phyloP scores from a whole-genome alignment of 306 rosid species.

The Prunus salicina region DNA sequence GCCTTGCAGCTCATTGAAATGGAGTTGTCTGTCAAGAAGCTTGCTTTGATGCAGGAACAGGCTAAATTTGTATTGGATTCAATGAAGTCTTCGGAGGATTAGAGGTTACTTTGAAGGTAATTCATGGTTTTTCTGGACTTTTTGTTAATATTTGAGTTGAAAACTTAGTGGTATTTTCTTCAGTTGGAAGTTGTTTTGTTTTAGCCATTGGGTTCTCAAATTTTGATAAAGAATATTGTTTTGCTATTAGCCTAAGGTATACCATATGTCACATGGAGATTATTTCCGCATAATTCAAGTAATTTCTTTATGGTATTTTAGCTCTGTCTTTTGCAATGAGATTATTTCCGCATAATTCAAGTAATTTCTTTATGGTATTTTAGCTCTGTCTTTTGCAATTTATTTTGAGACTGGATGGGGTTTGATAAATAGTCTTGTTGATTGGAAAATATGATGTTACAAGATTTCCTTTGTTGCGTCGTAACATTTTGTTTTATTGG shows the following conservation, averaged over 20 bases:
- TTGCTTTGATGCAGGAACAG: constrained; percentile 32
- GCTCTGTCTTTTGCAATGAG: background rate
- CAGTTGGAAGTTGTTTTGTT: background rate
- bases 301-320: background rate
- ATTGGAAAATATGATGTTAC: background rate
- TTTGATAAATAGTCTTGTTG: background rate
- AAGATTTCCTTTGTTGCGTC: background rate
- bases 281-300: background rate
- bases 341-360: background rate
- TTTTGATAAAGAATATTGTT: background rate
- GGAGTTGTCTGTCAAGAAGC: constrained; percentile 31
- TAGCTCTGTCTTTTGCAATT: background rate
- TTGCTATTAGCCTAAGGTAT: background rate
- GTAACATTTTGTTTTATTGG: background rate
- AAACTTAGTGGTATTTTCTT: background rate
- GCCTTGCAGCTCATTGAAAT: constrained; percentile 23
- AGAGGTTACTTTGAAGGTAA: constrained; percentile 12
- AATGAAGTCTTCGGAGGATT: constrained; percentile 14
- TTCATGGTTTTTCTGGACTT: background rate
- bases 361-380: background rate
- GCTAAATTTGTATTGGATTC: constrained; percentile 28
- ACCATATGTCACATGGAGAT: background rate
- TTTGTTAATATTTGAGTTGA: constrained; percentile 1
- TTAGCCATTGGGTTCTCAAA: constrained; percentile 1
- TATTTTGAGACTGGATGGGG: background rate